These are phyloP conservation scores for Oryza brachyantha DNA, from an alignment of 176 grass and related monocot genomes.

Conservation along the genomic window DNA sequence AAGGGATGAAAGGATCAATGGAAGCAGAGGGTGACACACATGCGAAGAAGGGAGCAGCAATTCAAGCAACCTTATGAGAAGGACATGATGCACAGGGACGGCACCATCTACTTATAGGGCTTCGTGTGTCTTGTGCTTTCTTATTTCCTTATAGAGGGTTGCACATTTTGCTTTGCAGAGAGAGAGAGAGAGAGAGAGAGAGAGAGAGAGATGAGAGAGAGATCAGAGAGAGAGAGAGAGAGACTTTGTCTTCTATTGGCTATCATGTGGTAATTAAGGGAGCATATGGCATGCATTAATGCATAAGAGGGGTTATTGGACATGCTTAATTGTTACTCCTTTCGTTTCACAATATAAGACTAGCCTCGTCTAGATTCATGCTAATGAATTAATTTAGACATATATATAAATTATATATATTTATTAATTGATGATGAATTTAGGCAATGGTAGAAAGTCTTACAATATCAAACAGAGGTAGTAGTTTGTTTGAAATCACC, in stretches of 20 bases:
- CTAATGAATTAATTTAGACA: too few species aligned
- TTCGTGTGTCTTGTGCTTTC: not conserved
- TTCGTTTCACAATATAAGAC: too few species aligned
- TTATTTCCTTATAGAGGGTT: too few species aligned
- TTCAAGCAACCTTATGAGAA: conserved; percentile 7
- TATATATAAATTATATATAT: too few species aligned
- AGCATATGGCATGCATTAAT: not conserved
- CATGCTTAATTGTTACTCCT: too few species aligned
- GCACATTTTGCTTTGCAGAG: too few species aligned
- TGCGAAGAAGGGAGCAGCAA: not conserved
- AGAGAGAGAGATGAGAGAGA: conserved; percentile 9
- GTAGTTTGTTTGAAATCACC: too few species aligned
- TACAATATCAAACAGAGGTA: too few species aligned
- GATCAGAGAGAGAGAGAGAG: conserved; percentile 16
- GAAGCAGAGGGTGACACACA: conserved; percentile 20
- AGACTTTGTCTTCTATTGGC: not conserved
- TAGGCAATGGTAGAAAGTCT: too few species aligned
- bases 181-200: too few species aligned
- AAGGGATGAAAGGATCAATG: conserved; percentile 14
- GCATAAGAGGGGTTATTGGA: not conserved
- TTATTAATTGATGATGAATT: too few species aligned
- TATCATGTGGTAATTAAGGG: conserved; percentile 2
- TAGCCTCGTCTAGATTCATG: too few species aligned
- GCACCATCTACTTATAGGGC: conserved; percentile 38
- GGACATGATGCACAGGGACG: conserved; percentile 13